These are phyloP conservation scores for Pythium phragmiticola DNA, from an alignment of 352 stramenopile genomes.

Conservation along the genomic window DNA sequence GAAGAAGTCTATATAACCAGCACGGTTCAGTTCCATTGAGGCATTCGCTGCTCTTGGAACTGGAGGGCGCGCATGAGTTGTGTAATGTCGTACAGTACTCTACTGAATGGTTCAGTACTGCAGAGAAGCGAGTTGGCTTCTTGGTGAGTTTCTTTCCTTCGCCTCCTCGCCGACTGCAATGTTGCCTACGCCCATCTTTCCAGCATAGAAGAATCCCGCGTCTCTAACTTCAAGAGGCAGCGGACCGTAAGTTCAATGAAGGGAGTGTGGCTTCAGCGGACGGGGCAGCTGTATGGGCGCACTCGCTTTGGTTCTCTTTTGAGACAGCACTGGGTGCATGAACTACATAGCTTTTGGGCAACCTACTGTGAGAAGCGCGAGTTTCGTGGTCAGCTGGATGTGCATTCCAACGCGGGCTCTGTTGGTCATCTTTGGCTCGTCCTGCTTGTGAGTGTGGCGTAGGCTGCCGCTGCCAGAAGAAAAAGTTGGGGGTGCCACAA, in stretches of 20 bases:
- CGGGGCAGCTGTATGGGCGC: conserved; percentile 2
- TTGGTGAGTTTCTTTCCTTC: conserved; percentile 3
- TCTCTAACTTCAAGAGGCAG: conserved; percentile 7
- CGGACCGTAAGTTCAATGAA: conserved; percentile 9
- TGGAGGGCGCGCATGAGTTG: background rate
- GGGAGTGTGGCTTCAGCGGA: conserved; percentile 6
- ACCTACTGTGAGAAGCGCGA: no score
- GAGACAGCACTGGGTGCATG: background rate
- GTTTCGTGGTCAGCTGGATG: no score
- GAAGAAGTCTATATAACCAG: background rate
- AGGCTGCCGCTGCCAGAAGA: background rate
- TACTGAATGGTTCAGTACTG: background rate
- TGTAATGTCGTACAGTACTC: background rate
- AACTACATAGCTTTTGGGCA: no score
- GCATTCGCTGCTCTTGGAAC: background rate
- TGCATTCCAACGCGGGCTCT: no score
- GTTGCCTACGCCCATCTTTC: conserved; percentile 2
- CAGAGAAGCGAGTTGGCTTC: no score
- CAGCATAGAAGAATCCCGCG: conserved; percentile 8
- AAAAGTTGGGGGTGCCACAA: conserved; percentile 8
- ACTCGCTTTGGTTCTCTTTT: background rate
- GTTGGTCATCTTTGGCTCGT: background rate
- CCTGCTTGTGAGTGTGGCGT: background rate
- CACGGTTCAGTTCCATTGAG: background rate
- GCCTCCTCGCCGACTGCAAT: background rate